Base-by-base conservation (phyloP, 305 asterid species). In the Solanum hybrid region DNA sequence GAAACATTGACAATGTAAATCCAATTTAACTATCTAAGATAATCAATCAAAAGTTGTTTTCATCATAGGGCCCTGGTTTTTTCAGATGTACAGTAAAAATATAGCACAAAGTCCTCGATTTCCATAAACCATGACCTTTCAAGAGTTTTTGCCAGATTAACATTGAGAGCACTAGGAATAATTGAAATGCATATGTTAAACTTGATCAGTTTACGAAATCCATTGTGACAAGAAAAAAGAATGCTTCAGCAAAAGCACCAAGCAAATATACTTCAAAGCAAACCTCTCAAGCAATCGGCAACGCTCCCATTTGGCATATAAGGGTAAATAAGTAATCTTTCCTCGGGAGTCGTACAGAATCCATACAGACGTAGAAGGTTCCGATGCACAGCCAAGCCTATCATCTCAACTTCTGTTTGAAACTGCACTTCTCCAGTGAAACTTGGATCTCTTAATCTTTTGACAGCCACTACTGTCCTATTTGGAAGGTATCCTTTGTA, bases 391-490 rank as follows among this genome's bases (percentile, higher is more conserved):
- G 97, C 97, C 91, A 97, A 91, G 79, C 99, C 98, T 65, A 97
- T 97, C 97, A 97, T 95, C 95, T 97, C 99, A 39, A 97, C 98
- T 92, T 97, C 98, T 12, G 99, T 97, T 92, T 97, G 99, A 90
- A 95, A 97, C 95, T 97, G 99, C 89, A 95, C 94, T 94, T 97
- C 99, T 75, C 98, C 99, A 0, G 98, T 95, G 93, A 96, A 92
- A 92, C 91, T 95, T 6, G 99, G 98, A 91, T 97, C 99, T 92
- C 94, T 92, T 86, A 97, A 73, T 91, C 98, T 93, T 93, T 97
- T 97, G 51, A 97, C 99, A 33, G 99, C 99, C 90, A 97, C 96
- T 83, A 93, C 86, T 20, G 97, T 95, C 92, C 87, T 93, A 90
- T 97, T 96, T 5, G 96, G 94, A 88, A 97, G 99, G 89, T 89